Base-by-base conservation (phyloP, 106 monocot species). In the Agapanthus africanus region DNA sequence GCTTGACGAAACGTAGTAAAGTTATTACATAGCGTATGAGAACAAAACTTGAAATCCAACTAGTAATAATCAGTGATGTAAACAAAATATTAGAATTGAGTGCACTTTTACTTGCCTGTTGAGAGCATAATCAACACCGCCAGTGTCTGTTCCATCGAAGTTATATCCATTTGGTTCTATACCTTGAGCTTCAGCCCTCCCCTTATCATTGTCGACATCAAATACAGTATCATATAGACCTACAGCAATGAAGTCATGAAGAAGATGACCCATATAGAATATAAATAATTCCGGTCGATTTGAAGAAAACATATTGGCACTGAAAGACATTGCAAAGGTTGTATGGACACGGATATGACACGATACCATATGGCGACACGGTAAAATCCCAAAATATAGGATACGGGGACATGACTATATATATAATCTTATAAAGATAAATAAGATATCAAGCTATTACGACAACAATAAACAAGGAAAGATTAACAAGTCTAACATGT, bases 211-310 rank as follows among this genome's bases (percentile, higher is more conserved):
- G 44, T 97, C 97, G 59, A 91, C 89, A 77, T 97, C 97, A 87
- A 84, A 97, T 32, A 97, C 89, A 0, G 97, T 97, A 63, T 97
- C 97, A 59, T 89, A 84, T 16, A 97, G 89, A 33, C 97, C 97
- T 97, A 61, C 5, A 75, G 60, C 18, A n/a, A 27, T 13, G 42
- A 4, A 66, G 11, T 14, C 13, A 7, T 26, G 66, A 4, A 41
- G 18, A 40, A 40, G 28, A n/a, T 7, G 23, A 56, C 26, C 2
- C 56, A 56, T 21, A 49, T 19, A 49, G 5, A 5, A 49, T 13
- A 4, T 11, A 44, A 10, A 52, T 52, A 5, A 52, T 52, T 19
- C 52, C 25, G 2, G 52, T 23, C n/a, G 13, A 2, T 22, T 52
- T 52, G 5, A 4, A 22, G 25, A 52, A 25, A 52, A 6, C 25